phyloP scores from a whole-genome alignment of 2,329 filamentous ascomycete genomes.

The Penicillium italicum region DNA sequence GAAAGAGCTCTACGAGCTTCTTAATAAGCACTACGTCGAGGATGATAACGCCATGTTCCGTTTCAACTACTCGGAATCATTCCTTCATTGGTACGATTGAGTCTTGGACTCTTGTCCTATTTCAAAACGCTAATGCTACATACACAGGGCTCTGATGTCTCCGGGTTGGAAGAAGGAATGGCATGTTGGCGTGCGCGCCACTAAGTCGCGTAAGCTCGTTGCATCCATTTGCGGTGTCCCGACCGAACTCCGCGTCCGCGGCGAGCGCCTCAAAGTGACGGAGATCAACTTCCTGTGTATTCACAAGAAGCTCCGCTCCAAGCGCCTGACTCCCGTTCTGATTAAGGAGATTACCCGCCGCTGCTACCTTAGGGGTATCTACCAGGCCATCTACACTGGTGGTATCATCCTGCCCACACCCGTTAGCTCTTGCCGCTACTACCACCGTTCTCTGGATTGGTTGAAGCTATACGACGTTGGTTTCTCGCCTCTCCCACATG shows the following conservation, averaged over 20 bases:
- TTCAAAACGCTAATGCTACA: not conserved
- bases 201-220: constrained; percentile 78
- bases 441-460: constrained; percentile 91
- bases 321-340: constrained; percentile 85
- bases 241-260: constrained; percentile 73
- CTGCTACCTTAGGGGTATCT: constrained; percentile 81
- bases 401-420: constrained; percentile 88
- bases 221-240: constrained; percentile 96
- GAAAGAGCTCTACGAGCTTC: constrained; percentile 84
- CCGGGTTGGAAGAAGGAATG: constrained; percentile 92
- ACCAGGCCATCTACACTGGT: constrained; percentile 94
- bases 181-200: constrained; percentile 89
- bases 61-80: constrained; percentile 88
- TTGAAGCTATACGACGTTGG: constrained; percentile 91
- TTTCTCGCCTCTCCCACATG: constrained; percentile 81
- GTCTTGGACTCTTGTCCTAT: not conserved
- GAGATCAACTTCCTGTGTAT: constrained; percentile 99
- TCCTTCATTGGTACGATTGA: constrained; percentile 71
- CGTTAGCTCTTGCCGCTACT: constrained; percentile 91
- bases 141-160: constrained; percentile 77
- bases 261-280: constrained; percentile 69
- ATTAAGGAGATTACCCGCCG: constrained; percentile 97
- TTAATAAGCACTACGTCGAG: constrained; percentile 94
- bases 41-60: constrained; percentile 96
- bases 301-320: constrained; percentile 94